phyloP scores from a whole-genome alignment of 495 filamentous ascomycete species.

The Trichodelitschia bisporula region DNA sequence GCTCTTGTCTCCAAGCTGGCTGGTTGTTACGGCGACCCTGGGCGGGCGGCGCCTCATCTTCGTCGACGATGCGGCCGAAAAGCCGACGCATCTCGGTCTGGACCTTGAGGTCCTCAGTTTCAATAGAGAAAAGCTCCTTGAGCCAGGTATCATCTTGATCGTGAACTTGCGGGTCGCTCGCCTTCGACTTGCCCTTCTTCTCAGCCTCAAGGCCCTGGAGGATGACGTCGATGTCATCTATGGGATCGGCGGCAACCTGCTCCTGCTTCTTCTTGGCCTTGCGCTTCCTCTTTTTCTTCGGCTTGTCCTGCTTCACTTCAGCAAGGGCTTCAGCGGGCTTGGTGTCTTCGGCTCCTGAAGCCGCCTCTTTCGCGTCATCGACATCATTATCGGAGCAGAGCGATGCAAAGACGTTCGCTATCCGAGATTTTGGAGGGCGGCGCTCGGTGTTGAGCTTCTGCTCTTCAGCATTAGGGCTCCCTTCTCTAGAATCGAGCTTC shows the following conservation, averaged over 20 bases:
- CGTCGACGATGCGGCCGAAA: constrained; percentile 55
- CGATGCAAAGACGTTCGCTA: constrained; percentile 14
- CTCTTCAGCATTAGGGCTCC: neutral
- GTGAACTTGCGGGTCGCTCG: constrained; percentile 12
- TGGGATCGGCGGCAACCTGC: constrained; percentile 8
- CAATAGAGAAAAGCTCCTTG: constrained; percentile 38
- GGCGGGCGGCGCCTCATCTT: constrained; percentile 18
- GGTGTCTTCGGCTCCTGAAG: constrained; percentile 1
- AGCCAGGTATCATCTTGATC: too few relatives aligned
- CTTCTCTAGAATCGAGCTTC: neutral
- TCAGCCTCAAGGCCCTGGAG: constrained; percentile 33
- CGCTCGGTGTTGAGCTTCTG: constrained; percentile 14
- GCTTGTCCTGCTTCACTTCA: constrained; percentile 7
- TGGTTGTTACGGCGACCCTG: constrained; percentile 38
- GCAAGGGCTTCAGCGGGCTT: constrained; percentile 1
- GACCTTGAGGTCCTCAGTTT: constrained; percentile 58
- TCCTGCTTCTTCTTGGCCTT: constrained; percentile 19
- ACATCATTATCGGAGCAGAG: constrained; percentile 16
- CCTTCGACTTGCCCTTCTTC: constrained; percentile 11
- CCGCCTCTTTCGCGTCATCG: constrained; percentile 16
- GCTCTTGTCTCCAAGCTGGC: constrained; percentile 27
- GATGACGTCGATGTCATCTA: constrained; percentile 70
- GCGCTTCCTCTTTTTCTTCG: constrained; percentile 24
- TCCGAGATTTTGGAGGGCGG: constrained; percentile 5
- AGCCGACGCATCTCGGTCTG: constrained; percentile 82